These are phyloP conservation scores for Nemania sp. DNA, from an alignment of 2,329 filamentous ascomycete genomes.

Conservation along the genomic window DNA sequence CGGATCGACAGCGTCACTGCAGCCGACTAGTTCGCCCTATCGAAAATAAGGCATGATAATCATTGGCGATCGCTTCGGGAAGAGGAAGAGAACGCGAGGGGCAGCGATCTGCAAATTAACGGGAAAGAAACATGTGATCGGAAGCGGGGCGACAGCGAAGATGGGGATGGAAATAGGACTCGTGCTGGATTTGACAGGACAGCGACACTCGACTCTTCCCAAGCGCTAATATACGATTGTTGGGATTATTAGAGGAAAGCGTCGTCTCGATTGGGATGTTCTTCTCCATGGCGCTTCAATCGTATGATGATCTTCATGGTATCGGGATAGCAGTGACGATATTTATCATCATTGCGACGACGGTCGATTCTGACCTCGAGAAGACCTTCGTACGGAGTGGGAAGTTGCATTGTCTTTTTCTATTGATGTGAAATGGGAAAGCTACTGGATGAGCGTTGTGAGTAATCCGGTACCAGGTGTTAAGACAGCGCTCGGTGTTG, in stretches of 20 bases:
- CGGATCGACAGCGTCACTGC: slow-evolving; percentile 17
- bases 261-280: slow-evolving; percentile 28
- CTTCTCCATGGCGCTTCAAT: slow-evolving; percentile 26
- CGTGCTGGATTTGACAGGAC: neutral
- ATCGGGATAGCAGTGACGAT: slow-evolving; percentile 30
- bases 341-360: slow-evolving; percentile 55
- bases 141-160: neutral
- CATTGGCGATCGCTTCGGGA: slow-evolving; percentile 9
- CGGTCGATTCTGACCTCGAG: slow-evolving; percentile 52
- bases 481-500: slow-evolving; percentile 57
- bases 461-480: slow-evolving; percentile 50
- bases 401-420: slow-evolving; percentile 52
- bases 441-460: slow-evolving; percentile 56
- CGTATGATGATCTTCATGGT: slow-evolving; percentile 28
- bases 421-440: slow-evolving; percentile 62
- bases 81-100: slow-evolving; percentile 27
- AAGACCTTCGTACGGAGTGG: slow-evolving; percentile 49
- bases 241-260: slow-evolving; percentile 23
- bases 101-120: neutral
- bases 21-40: neutral
- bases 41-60: slow-evolving; percentile 6
- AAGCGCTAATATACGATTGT: slow-evolving; percentile 9
- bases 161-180: neutral
- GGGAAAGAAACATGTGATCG: neutral
- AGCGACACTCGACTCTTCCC: neutral